Percentiles rank a stretch among this genome's conserved stretches.
Evolutionary conservation across 1,139 yeast species (phyloP).

Genomic region (Spathaspora sp.): DNA sequence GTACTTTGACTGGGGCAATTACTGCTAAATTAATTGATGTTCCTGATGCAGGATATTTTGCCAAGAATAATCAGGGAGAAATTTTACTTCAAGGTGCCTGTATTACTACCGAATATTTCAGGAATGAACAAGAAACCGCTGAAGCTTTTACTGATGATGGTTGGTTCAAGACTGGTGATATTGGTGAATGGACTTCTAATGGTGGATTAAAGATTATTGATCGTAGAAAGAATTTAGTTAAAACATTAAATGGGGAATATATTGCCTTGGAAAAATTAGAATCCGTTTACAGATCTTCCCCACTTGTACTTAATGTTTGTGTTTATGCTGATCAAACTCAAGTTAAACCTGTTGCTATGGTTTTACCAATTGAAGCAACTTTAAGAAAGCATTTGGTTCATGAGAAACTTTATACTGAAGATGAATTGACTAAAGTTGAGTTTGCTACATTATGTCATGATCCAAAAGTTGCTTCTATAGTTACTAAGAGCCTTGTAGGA

Average conservation of each 20-base stretch:
- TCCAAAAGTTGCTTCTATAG: conserved; percentile 53
- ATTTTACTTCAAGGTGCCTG: conserved; percentile 74
- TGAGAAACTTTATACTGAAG: conserved; percentile 46
- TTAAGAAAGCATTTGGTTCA: conserved; percentile 58
- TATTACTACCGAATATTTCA: conserved; percentile 75
- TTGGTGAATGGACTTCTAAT: conserved; percentile 84
- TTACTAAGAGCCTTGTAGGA: conserved; percentile 58
- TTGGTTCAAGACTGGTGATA: conserved; percentile 97
- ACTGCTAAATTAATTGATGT: conserved; percentile 91
- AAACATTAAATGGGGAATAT: conserved; percentile 96
- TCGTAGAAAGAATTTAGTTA: conserved; percentile 93
- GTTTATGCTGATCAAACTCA: conserved; percentile 86
- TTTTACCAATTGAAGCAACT: conserved; percentile 74
- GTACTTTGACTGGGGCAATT: conserved; percentile 78
- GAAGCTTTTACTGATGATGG: conserved; percentile 80
- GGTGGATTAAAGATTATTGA: conserved; percentile 87
- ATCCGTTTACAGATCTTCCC: conserved; percentile 79
- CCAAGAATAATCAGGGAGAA: conserved; percentile 93
- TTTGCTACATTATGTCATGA: conserved; percentile 51
- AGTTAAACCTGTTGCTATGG: conserved; percentile 90
- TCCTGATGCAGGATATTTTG: conserved; percentile 87
- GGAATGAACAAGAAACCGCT: conserved; percentile 78
- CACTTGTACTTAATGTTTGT: conserved; percentile 76
- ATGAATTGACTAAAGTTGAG: conserved; percentile 51
- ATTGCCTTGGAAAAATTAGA: conserved; percentile 95